Conservation (phyloP, 495 filamentous ascomycete genomes). For the Penicillium coffeae region DNA sequence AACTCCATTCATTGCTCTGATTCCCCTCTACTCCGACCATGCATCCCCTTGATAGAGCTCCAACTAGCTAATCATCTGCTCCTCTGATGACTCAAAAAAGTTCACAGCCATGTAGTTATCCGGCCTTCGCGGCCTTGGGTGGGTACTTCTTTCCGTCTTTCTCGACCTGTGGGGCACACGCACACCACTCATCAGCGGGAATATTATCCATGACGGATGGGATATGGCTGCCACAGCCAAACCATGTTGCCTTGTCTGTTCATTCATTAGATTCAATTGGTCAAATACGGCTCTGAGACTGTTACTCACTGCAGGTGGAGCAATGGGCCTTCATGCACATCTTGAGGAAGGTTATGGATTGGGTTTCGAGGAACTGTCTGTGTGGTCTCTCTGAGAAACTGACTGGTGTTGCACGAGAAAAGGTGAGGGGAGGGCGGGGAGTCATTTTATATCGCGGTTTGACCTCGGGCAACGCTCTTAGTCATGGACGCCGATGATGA, state of each 20-base stretch:
- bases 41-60: neutral
- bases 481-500: slow-evolving; percentile 23
- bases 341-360: slow-evolving; percentile 4
- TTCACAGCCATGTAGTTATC: slow-evolving; percentile 24
- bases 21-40: no score
- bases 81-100: slow-evolving; percentile 8
- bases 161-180: slow-evolving; percentile 59
- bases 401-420: neutral
- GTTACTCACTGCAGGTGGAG: slow-evolving; percentile 44
- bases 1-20: neutral
- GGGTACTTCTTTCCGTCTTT: slow-evolving; percentile 59
- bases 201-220: slow-evolving; percentile 61
- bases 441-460: slow-evolving; percentile 21
- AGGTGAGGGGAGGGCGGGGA: slow-evolving; percentile 2
- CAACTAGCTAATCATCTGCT: neutral
- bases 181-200: slow-evolving; percentile 57
- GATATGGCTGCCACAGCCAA: slow-evolving; percentile 68
- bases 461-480: slow-evolving; percentile 8
- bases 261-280: slow-evolving; percentile 5
- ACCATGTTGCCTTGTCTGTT: slow-evolving; percentile 65
- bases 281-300: neutral
- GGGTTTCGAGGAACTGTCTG: slow-evolving; percentile 2
- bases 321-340: slow-evolving; percentile 53
- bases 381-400: neutral
- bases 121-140: slow-evolving; percentile 52